phyloP scores from a whole-genome alignment of 768 basidiomycete species.

The Tephrocybe rancida region DNA sequence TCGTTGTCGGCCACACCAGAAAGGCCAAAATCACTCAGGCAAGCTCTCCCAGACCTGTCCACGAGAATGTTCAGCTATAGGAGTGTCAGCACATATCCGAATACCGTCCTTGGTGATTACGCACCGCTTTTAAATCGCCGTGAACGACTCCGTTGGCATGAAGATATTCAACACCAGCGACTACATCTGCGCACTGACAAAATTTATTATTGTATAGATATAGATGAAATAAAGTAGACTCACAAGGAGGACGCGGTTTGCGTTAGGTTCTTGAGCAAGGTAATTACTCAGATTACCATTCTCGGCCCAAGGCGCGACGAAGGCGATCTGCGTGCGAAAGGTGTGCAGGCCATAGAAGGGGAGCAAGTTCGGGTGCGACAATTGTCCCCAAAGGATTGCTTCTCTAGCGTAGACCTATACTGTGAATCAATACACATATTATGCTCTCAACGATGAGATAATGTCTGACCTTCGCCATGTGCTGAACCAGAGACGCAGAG shows the following conservation, averaged over 20 bases:
- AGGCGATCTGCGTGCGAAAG: constrained; percentile 20
- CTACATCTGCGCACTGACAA: constrained; percentile 8
- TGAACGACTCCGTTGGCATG: no score
- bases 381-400: constrained; percentile 29
- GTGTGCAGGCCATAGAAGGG: constrained; percentile 31
- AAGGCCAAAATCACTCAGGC: no score
- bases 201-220: background rate
- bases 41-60: no score
- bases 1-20: constrained; percentile 26
- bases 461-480: constrained; percentile 4
- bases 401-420: constrained; percentile 13
- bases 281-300: constrained; percentile 22
- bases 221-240: background rate
- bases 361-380: constrained; percentile 5
- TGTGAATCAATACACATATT: background rate
- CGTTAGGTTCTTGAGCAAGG: constrained; percentile 13
- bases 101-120: constrained; percentile 23
- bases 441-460: background rate
- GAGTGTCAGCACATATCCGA: no score
- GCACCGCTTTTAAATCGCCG: no score
- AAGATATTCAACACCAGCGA: no score
- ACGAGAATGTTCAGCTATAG: no score
- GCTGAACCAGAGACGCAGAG: background rate
- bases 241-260: background rate
- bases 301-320: constrained; percentile 31